These are phyloP conservation scores for Tulasnella sp. DNA, from an alignment of 768 basidiomycete species.

Conservation along the genomic window DNA sequence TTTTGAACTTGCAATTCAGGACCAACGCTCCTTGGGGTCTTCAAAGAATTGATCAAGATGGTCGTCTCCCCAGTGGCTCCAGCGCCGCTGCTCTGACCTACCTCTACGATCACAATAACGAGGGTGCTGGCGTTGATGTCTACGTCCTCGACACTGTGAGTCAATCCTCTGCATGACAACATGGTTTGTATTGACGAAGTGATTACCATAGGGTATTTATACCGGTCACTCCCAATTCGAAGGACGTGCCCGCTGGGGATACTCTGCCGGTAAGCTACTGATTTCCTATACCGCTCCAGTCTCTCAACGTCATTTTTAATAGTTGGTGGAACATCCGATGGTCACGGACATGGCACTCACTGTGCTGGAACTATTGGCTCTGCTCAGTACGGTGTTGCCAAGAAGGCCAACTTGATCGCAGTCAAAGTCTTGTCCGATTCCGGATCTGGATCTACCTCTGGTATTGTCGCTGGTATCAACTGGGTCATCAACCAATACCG, in stretches of 20 bases:
- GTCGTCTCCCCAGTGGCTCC: background rate
- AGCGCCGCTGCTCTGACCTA: constrained; percentile 6
- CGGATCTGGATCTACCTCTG: constrained; percentile 10
- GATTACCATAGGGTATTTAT: constrained; percentile 23
- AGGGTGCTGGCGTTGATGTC: background rate
- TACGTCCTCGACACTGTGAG: constrained; percentile 9
- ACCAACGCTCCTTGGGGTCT: constrained; percentile 17
- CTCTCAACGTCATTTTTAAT: background rate
- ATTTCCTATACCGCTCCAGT: background rate
- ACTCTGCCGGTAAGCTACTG: background rate
- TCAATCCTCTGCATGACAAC: no score
- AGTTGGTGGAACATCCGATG: constrained; percentile 10
- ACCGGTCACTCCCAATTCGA: constrained; percentile 10
- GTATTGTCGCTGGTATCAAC: constrained; percentile 17
- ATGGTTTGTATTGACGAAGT: constrained; percentile 31
- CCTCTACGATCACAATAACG: constrained; percentile 4
- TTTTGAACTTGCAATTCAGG: no score
- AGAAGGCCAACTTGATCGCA: constrained; percentile 12
- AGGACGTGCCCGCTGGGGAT: constrained; percentile 10
- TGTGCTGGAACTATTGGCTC: constrained; percentile 13
- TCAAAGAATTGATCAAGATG: constrained; percentile 4
- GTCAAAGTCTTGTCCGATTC: constrained; percentile 13
- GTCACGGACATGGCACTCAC: constrained; percentile 17
- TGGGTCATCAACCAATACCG: constrained; percentile 15
- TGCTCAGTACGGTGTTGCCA: constrained; percentile 21